A percentile compares a stretch with the other conserved stretches of the same genome.
Conservation (phyloP, 2,329 filamentous ascomycete genomes). For the Penicillium polonicum region DNA sequence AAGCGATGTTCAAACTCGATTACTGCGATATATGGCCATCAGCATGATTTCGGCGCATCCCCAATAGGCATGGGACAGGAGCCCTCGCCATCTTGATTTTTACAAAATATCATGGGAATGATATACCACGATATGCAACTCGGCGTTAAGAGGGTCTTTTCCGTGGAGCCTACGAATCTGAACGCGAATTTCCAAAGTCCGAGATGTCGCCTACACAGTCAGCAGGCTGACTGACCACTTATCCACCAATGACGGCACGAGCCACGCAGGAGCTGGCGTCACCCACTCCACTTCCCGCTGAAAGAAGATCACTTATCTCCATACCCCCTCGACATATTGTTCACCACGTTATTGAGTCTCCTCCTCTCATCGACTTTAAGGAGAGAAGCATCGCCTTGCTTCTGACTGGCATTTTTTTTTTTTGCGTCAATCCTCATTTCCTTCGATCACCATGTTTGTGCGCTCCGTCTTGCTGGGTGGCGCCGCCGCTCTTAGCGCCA, state of each 20-base stretch:
- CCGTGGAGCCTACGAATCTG: neutral
- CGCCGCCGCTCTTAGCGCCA: conserved; percentile 36
- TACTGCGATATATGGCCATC: conserved; percentile 1
- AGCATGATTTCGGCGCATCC: conserved; percentile 42
- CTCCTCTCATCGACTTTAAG: neutral
- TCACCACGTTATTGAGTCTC: neutral
- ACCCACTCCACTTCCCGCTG: conserved; percentile 10
- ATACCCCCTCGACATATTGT: conserved; percentile 1
- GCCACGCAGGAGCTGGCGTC: conserved; percentile 12
- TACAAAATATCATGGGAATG: neutral
- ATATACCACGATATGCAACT: neutral
- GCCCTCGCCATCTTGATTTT: conserved; percentile 36
- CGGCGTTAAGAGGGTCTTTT: neutral
- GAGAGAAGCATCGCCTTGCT: neutral
- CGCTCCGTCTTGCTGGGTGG: conserved; percentile 36
- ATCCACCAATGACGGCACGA: conserved; percentile 6
- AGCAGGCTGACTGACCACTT: neutral
- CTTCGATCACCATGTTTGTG: conserved; percentile 33
- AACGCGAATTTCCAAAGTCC: neutral
- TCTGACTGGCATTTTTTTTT: neutral
- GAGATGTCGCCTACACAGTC: conserved; percentile 1
- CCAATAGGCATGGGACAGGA: conserved; percentile 40
- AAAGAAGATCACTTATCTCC: conserved; percentile 11
- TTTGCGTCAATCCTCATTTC: neutral
- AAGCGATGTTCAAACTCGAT: neutral